Evolutionary conservation across 2,329 filamentous ascomycete genomes (phyloP).

Genomic region (Fusarium mangiferae): DNA sequence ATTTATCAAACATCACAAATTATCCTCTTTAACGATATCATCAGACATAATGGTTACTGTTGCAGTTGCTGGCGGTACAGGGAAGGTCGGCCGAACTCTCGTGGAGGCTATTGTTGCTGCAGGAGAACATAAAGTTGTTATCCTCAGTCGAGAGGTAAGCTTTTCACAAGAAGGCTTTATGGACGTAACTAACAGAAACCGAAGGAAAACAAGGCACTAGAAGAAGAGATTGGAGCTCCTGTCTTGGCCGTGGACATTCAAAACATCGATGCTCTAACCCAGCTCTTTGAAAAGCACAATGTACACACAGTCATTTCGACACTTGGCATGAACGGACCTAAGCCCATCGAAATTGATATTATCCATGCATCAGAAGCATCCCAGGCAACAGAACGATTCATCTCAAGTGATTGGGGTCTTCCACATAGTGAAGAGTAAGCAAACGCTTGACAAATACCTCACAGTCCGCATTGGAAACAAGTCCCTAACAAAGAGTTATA

Average conservation of each 20-base stretch:
- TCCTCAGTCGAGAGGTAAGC: background rate
- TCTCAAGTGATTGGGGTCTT: constrained; percentile 9
- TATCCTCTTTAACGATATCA: background rate
- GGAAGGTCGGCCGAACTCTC: constrained; percentile 2
- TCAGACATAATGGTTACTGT: background rate
- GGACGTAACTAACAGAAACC: fast-evolving
- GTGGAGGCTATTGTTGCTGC: background rate
- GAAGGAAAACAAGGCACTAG: background rate
- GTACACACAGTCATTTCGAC: constrained; percentile 4
- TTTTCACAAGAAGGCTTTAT: fast-evolving
- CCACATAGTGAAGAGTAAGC: constrained; percentile 3
- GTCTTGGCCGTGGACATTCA: background rate
- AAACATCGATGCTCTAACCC: background rate
- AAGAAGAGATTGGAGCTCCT: background rate
- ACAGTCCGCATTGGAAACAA: background rate
- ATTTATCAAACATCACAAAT: background rate
- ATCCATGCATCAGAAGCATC: background rate
- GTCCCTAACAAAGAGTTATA: background rate
- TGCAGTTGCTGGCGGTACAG: constrained; percentile 14
- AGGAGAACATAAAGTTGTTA: background rate
- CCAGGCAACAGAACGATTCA: background rate
- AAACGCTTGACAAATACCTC: background rate
- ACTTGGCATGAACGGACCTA: background rate
- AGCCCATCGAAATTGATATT: background rate
- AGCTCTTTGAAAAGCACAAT: constrained; percentile 9